Conservation (phyloP, 768 basidiomycete species). For the Cyclocybe aegerita region DNA sequence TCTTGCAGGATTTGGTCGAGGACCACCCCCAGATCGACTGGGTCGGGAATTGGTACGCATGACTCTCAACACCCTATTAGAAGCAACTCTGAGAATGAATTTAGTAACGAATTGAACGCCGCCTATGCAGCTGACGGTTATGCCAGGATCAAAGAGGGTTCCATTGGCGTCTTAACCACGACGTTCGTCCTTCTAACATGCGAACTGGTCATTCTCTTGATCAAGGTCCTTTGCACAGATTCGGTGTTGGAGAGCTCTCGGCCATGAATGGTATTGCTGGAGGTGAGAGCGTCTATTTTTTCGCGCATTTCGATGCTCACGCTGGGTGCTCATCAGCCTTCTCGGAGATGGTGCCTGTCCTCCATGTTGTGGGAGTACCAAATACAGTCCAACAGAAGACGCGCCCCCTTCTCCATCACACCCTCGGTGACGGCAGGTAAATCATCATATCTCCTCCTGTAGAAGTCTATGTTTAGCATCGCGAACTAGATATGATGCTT, state of each 20-base stretch:
- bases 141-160: slow-evolving; percentile 77
- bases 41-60: slow-evolving; percentile 78
- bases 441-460: not conserved
- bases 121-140: slow-evolving; percentile 94
- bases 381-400: slow-evolving; percentile 70
- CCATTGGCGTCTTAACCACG: slow-evolving; percentile 73
- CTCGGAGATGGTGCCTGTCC: slow-evolving; percentile 86
- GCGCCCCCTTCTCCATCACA: slow-evolving; percentile 82
- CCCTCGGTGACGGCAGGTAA: slow-evolving; percentile 79
- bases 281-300: slow-evolving; percentile 34
- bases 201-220: not conserved
- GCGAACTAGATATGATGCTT: slow-evolving; percentile 71
- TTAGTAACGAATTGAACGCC: slow-evolving; percentile 81
- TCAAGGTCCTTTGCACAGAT: slow-evolving; percentile 37
- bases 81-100: not conserved
- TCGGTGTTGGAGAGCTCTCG: slow-evolving; percentile 92
- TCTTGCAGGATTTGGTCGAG: slow-evolving; percentile 73
- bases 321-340: slow-evolving; percentile 45
- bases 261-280: slow-evolving; percentile 86
- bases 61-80: slow-evolving; percentile 36
- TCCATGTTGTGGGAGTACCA: slow-evolving; percentile 87
- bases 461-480: not conserved
- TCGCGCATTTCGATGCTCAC: not conserved
- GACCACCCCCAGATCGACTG: slow-evolving; percentile 76
- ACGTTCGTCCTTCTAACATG: slow-evolving; percentile 46